A percentile compares a stretch with the other conserved stretches of the same genome.
phyloP scores from a whole-genome alignment of 129 eudicot genomes.

The Saposhnikovia divaricata region DNA sequence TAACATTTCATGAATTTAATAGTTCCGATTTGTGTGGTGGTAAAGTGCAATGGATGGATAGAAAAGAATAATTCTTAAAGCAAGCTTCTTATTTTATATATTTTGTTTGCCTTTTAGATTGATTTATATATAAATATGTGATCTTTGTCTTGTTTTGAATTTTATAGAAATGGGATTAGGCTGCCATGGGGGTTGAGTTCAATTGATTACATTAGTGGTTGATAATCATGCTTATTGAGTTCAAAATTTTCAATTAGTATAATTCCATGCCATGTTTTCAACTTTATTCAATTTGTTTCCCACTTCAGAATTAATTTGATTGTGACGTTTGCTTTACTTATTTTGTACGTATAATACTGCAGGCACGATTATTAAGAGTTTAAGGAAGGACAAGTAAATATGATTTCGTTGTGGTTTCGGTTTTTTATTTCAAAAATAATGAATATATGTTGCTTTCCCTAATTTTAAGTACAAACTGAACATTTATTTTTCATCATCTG shows the following conservation, averaged over 20 bases:
- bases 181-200: neutral
- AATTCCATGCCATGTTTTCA: neutral
- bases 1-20: neutral
- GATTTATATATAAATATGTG: neutral
- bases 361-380: neutral
- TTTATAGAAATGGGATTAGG: neutral
- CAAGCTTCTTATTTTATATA: neutral
- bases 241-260: neutral
- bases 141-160: neutral
- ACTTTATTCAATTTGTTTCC: slow-evolving; percentile 1
- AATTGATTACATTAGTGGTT: neutral
- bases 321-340: neutral
- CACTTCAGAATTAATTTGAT: neutral
- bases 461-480: no score
- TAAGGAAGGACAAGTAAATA: neutral
- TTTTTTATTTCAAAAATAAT: no score
- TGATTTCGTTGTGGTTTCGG: neutral
- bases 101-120: neutral
- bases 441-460: no score
- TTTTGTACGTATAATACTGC: neutral
- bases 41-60: neutral
- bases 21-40: slow-evolving; percentile 8
- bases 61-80: slow-evolving; percentile 5
- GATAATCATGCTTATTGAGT: neutral
- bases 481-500: no score